Conservation (phyloP, 805 yeast genomes). For the Sugiyamaella boreocaroliniensis region DNA sequence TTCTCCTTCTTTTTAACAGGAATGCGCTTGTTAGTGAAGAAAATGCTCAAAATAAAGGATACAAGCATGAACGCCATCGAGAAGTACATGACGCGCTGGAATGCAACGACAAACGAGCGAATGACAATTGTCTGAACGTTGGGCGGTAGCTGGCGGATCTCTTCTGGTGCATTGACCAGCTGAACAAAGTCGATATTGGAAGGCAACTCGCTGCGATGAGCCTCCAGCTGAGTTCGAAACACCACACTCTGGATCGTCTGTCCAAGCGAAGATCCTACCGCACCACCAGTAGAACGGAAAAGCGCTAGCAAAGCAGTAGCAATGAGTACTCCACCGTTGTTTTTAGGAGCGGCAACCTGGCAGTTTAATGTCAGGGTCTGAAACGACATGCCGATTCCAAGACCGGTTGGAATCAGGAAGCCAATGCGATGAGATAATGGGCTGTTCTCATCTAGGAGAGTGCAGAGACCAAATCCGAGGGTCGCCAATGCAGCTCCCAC, state of each 20-base stretch:
- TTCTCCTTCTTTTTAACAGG: neutral
- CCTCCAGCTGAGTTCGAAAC: constrained; percentile 16
- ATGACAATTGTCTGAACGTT: constrained; percentile 6
- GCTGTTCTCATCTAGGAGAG: constrained; percentile 37
- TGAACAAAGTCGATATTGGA: neutral
- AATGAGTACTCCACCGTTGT: constrained; percentile 43
- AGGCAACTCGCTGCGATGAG: neutral
- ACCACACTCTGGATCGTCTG: constrained; percentile 36
- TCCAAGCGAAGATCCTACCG: constrained; percentile 37
- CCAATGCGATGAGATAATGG: constrained; percentile 37
- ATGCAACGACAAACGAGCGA: constrained; percentile 15
- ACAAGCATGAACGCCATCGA: constrained; percentile 12
- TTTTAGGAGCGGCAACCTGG: constrained; percentile 47
- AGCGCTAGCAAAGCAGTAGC: constrained; percentile 42
- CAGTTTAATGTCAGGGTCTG: constrained; percentile 40
- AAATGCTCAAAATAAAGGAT: constrained; percentile 11
- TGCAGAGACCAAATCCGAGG: constrained; percentile 41
- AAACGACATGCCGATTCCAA: constrained; percentile 39
- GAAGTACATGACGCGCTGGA: constrained; percentile 16
- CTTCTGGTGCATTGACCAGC: constrained; percentile 15
- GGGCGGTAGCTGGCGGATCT: constrained; percentile 10
- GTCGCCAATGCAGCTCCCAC: constrained; percentile 33
- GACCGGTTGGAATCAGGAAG: constrained; percentile 40
- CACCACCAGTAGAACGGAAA: constrained; percentile 40
- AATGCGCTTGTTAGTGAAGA: constrained; percentile 16